phyloP scores from a whole-genome alignment of 306 rosid genomes.

The Cicer cuneatum region DNA sequence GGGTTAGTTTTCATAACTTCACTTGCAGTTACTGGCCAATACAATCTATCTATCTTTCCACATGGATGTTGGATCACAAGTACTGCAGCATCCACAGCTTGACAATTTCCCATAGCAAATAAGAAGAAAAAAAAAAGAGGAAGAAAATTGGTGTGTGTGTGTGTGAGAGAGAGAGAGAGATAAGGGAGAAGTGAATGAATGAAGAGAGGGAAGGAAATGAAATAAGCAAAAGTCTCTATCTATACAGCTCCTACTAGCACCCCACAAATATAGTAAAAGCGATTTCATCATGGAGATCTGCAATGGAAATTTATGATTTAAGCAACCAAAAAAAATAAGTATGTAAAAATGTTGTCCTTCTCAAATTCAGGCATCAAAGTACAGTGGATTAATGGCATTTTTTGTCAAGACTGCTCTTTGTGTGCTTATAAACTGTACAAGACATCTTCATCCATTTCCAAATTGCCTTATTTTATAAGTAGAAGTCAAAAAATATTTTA shows the following conservation, averaged over 20 bases:
- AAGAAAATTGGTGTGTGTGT: slow-evolving; percentile 37
- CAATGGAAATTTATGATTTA: slow-evolving; percentile 4
- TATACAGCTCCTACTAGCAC: slow-evolving; percentile 66
- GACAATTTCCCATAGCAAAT: slow-evolving; percentile 84
- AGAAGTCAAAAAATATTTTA: slow-evolving; percentile 2
- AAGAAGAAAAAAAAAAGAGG: slow-evolving; percentile 31
- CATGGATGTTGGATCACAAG: slow-evolving; percentile 91
- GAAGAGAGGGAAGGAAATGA: slow-evolving; percentile 42
- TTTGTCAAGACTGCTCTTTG: slow-evolving; percentile 1
- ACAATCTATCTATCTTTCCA: slow-evolving; percentile 88
- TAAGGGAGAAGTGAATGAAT: slow-evolving; percentile 49
- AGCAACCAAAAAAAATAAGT: slow-evolving; percentile 18
- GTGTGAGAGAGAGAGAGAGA: slow-evolving; percentile 47
- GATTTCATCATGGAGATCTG: no score
- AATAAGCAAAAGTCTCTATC: slow-evolving; percentile 71
- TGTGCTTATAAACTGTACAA: background rate
- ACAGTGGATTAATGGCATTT: background rate
- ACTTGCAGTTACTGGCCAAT: slow-evolving; percentile 76
- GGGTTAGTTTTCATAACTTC: slow-evolving; percentile 90
- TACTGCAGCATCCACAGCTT: slow-evolving; percentile 97
- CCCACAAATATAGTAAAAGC: slow-evolving; percentile 52
- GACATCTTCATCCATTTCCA: slow-evolving; percentile 5
- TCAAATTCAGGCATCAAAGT: slow-evolving; percentile 3
- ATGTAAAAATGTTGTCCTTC: background rate
- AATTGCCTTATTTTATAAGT: background rate